A percentile compares a stretch with the other conserved stretches of the same genome.
These are phyloP conservation scores for Umbelopsis vinacea DNA, from an alignment of 192 early-diverging fungal species.

Conservation along the genomic window DNA sequence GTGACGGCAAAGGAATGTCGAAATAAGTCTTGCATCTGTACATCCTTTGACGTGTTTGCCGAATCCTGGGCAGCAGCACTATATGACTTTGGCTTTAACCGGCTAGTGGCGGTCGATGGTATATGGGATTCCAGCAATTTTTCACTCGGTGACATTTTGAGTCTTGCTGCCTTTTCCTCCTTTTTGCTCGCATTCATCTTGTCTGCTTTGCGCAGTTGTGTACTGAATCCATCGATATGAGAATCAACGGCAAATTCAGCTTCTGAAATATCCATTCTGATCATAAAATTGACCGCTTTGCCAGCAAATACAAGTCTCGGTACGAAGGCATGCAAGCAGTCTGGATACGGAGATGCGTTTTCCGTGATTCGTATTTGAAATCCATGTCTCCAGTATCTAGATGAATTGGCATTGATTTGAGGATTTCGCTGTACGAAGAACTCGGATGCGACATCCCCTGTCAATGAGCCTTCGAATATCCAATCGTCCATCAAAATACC, in stretches of 20 bases:
- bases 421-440: slow-evolving; percentile 31
- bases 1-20: slow-evolving; percentile 4
- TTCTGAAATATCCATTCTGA: slow-evolving; percentile 3
- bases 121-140: neutral
- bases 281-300: slow-evolving; percentile 33
- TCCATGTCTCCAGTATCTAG: slow-evolving; percentile 37
- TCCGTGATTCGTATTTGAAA: slow-evolving; percentile 25
- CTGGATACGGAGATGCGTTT: neutral
- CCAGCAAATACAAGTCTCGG: slow-evolving; percentile 31
- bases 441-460: slow-evolving; percentile 37
- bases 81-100: neutral
- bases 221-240: neutral
- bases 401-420: slow-evolving; percentile 16
- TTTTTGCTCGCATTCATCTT: neutral
- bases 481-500: slow-evolving; percentile 46
- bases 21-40: slow-evolving; percentile 17
- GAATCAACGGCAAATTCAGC: neutral
- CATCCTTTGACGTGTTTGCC: neutral
- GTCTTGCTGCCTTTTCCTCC: neutral
- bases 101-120: neutral
- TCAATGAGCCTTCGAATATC: slow-evolving; percentile 39
- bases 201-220: neutral
- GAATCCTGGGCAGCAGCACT: neutral
- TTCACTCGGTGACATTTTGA: neutral
- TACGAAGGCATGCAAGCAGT: slow-evolving; percentile 26